Base-by-base conservation (phyloP, 108 stramenopile genomes). In the Cylindrotheca closterium region DNA sequence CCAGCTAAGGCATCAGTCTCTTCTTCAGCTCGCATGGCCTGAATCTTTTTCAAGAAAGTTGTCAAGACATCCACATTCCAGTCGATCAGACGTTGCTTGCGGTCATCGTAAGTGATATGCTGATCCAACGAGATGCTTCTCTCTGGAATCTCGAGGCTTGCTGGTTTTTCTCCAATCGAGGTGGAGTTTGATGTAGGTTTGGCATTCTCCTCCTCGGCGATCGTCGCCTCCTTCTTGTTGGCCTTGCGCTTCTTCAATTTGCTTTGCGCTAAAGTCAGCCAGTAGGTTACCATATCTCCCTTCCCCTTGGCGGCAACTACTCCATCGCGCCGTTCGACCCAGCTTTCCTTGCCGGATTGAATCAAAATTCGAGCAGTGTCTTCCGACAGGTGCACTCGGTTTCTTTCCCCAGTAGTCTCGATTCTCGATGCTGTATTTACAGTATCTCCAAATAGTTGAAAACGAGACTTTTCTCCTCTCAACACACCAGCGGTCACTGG, bases 301-400 rank as follows among this genome's bases (percentile, higher is more conserved):
- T 84, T 84, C 5, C 86, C 86, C 45, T 87, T 87, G 1, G 79
- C 86, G 0, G 31, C 15, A 1, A 87, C 70, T 8, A 60, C 28
- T 19, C 47, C 58, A 12, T 80, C 67, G 15, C 86, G 77, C 18
- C 58, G 32, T 3, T 62, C 30, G 22, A 82, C 37, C 83, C 79
- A 83, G 28, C 70, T 15, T 32, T 42, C 77, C 31, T 70, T 76
- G 0, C 79, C 79, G 5, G 52, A 79, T 12, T 22, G 19, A 30
- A 24, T 49, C 1, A 88, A 49, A 27, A 82, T 32, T 5, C 71
- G 55, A 23, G 82, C 82, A 21, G 83, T 84, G 30, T 81, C 81
- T 18, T 58, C n/a, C 25, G 75, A 78, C 2, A 88, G 22, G 33
- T 88, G 87, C 24, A 88, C 77, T 25, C 34, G 53, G 25, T 67